Conservation (phyloP, 768 basidiomycete species). For the Fomitopsis pulvina region DNA sequence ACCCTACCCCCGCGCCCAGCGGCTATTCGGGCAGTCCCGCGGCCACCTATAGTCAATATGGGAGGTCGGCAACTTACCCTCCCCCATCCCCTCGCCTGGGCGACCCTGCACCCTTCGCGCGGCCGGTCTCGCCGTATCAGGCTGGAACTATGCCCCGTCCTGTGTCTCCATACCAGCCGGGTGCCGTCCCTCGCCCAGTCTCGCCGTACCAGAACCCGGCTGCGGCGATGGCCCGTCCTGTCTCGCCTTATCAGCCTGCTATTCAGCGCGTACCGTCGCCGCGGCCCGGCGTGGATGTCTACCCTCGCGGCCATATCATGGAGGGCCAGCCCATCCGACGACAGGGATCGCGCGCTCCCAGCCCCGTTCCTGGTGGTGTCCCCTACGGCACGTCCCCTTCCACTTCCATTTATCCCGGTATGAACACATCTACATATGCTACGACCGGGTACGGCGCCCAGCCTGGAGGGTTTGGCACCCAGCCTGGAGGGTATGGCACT, state of each 20-base stretch:
- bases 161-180: constrained; percentile 15
- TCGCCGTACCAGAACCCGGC: constrained; percentile 14
- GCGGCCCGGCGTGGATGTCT: constrained; percentile 28
- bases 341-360: constrained; percentile 7
- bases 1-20: not conserved
- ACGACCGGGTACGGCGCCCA: constrained; percentile 11
- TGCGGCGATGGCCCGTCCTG: constrained; percentile 22
- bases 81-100: constrained; percentile 15
- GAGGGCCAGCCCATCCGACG: constrained; percentile 37
- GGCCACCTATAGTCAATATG: not conserved
- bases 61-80: constrained; percentile 1
- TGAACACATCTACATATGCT: not conserved
- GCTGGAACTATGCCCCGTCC: constrained; percentile 6
- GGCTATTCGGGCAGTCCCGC: not conserved
- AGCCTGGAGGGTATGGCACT: constrained; percentile 1
- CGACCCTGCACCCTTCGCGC: constrained; percentile 9
- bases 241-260: constrained; percentile 27
- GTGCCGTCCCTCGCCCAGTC: constrained; percentile 13
- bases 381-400: constrained; percentile 10
- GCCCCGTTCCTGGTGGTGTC: constrained; percentile 9
- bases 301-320: constrained; percentile 39
- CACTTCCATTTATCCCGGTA: constrained; percentile 10
- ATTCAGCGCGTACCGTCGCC: constrained; percentile 19
- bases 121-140: constrained; percentile 16
- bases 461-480: constrained; percentile 3